Evolutionary conservation across 306 rosid genomes (phyloP), one percentile per base, ranked within the genome.

Genomic region (Lupinus albus): DNA sequence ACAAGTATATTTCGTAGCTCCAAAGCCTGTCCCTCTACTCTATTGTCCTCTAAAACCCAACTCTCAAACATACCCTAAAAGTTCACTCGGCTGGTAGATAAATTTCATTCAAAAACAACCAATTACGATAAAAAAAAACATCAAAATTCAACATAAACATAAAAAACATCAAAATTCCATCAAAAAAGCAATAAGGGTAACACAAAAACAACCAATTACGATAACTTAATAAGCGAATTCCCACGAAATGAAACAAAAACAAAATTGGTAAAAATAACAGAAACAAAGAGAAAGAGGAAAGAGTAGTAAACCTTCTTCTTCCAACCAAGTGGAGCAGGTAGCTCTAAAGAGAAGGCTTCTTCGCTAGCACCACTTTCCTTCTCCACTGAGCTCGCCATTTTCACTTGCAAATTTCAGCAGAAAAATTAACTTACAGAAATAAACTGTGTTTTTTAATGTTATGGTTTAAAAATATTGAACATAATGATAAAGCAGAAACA

Each of bases 311-410:
- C 98, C 93, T 89, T 87, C 83, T 93, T 93, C 66, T 78, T 78
- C 98, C 98, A 93, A 76, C 91, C 97, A 79, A 87, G 70, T 52
- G 98, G 98, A 79, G 98, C 98, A 41, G 98, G 96, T 1, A 93
- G 86, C 73, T 93, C 98, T 47, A 93, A n/a, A 58, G 97, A 89
- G 67, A 93, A 73, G 75, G 84, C 60, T 74, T 89, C 98, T 51
- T 91, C 92, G 63, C 81, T 65, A 35, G 35, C 59, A 60, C 57
- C 71, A 64, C 32, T 57, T 69, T 84, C 90, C 66, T 83, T 84
- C 79, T 85, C 91, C 77, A 83, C 91, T 80, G 92, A 79, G 67
- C 77, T 86, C 81, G 94, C 86, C 98, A 93, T 87, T 82, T 63
- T 76, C 79, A 80, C 94, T 96, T 86, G 60, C 72, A 51, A 76